Percentiles rank a stretch among this genome's conserved stretches.
Evolutionary conservation across 1,139 yeast species (phyloP).

Genomic region (Torulaspora globosa): DNA sequence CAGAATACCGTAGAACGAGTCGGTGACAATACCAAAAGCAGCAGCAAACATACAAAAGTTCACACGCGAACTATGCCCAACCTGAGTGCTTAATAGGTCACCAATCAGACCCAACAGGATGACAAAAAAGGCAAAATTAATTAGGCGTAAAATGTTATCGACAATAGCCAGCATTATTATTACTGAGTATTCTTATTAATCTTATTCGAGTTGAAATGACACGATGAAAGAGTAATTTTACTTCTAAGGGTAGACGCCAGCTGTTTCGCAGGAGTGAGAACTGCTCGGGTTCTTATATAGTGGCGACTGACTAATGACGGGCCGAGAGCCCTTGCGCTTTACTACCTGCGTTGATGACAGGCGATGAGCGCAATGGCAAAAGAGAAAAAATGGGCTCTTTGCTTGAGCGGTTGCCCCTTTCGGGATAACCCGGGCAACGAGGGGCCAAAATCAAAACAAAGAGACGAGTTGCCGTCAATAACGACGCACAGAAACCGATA

Average conservation of each 20-base stretch:
- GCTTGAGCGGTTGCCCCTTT: conserved; percentile 7
- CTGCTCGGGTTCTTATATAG: neutral
- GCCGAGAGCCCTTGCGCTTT: conserved; percentile 1
- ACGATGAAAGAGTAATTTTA: too few species aligned
- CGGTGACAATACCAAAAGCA: conserved; percentile 77
- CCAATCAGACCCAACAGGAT: conserved; percentile 82
- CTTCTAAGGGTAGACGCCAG: too few species aligned
- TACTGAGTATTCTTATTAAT: neutral
- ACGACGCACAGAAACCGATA: neutral
- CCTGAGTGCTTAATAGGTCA: conserved; percentile 69
- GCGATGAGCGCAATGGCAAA: conserved; percentile 5
- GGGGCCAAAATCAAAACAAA: neutral
- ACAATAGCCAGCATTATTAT: conserved; percentile 44
- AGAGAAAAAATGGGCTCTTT: neutral
- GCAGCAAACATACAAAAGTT: conserved; percentile 84
- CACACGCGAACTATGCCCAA: conserved; percentile 65
- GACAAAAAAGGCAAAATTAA: conserved; percentile 70
- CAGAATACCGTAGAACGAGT: conserved; percentile 70
- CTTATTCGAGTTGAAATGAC: neutral
- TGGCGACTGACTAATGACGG: neutral
- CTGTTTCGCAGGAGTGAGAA: too few species aligned
- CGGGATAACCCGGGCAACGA: conserved; percentile 1
- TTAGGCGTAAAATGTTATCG: conserved; percentile 67
- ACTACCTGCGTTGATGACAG: neutral
- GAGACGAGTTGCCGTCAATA: neutral